A percentile compares a stretch with the other conserved stretches of the same genome.
Evolutionary conservation across 257 asterid species (phyloP).

Genomic region (Nicotiana tomentosiformis): DNA sequence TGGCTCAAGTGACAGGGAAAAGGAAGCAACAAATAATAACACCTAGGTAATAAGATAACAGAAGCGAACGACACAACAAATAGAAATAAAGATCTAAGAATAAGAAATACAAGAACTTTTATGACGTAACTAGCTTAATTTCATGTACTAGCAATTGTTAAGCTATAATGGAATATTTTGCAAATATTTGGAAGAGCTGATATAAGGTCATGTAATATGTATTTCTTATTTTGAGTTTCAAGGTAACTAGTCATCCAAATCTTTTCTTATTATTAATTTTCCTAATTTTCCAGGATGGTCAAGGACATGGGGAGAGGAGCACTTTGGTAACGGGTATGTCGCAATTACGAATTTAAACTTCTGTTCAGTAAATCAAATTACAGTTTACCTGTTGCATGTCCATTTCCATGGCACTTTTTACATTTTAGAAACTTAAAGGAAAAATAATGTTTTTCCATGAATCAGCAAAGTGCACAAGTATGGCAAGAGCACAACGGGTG

Average conservation of each 20-base stretch:
- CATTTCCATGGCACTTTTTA: neutral
- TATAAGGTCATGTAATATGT: neutral
- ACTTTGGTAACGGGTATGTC: constrained; percentile 91
- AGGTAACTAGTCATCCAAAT: neutral
- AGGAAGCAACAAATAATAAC: too few relatives aligned
- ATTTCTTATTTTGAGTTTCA: neutral
- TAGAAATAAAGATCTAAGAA: too few relatives aligned
- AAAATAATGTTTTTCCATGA: constrained; percentile 9
- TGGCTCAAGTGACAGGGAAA: too few relatives aligned
- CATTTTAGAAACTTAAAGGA: neutral
- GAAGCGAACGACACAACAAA: too few relatives aligned
- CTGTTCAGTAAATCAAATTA: neutral
- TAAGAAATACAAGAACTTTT: neutral
- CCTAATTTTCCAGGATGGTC: constrained; percentile 68
- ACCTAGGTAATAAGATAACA: too few relatives aligned
- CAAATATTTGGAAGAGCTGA: neutral
- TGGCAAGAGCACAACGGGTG: constrained; percentile 97
- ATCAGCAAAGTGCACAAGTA: constrained; percentile 96
- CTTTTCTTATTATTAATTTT: neutral
- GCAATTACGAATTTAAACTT: neutral
- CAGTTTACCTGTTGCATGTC: neutral
- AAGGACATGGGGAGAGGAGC: constrained; percentile 99
- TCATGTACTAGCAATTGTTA: neutral
- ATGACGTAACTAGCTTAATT: neutral
- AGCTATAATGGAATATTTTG: neutral